Base-by-base conservation (phyloP, 306 rosid species). In the Bauhinia variegata region DNA sequence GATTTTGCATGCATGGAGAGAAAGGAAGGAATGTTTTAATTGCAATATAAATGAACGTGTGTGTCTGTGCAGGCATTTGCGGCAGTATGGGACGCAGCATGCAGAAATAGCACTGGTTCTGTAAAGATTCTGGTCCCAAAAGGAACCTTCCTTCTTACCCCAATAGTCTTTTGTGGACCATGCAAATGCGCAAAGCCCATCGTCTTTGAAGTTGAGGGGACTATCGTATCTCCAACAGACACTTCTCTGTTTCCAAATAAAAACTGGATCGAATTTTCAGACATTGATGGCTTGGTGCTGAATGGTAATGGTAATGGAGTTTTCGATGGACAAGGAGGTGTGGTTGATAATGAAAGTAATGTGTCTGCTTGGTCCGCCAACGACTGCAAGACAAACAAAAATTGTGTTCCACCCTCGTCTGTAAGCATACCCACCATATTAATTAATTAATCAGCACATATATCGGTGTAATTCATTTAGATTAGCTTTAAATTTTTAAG, bases 1-100 rank as follows among this genome's bases (percentile, higher is more conserved):
- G 28, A 23, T 23, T 23, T 1, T 23, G 28, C 28, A 23, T 23
- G 28, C 28, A 23, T 23, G 28, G 28, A 23, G 28, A 23, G 1
- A 23, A 23, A 23, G 1, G 28, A 23, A 23, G 28, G 28, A 23
- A 23, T 23, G 28, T 23, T 23, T 23, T 23, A 23, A 23, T 23
- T 23, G 28, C 28, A 23, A 23, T 23, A 23, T 23, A 2, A 1
- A 23, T 23, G 28, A 1, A 23, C 28, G 28, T 33, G 17, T 33
- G 17, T 10, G 19, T 5, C 9, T 18, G 1, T 73, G 77, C 63
- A 88, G 97, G 84, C 88, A 52, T 81, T 91, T 74, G 86, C 79
- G 70, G 73, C 61, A 16, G 86, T 96, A 11, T 91, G 95, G 96
- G 56, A 39, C 6, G 76, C 41, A 34, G 96, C 97, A 31, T 91